Evolutionary conservation across 176 grass and related monocot species (phyloP), one percentile per base, ranked within the genome.

Genomic region (Oryza glumipatula): DNA sequence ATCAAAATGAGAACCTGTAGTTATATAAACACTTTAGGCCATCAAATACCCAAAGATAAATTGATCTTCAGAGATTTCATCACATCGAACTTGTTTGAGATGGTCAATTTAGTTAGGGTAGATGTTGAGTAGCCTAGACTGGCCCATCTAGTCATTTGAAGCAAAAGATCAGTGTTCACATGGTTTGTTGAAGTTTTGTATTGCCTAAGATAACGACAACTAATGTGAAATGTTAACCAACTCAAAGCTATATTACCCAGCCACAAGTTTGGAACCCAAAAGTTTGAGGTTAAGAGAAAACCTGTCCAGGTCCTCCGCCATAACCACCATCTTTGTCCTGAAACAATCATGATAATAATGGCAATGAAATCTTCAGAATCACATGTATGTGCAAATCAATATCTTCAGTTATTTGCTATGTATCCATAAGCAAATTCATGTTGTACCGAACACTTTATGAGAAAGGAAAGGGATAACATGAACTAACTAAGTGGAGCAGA

Each of bases 321-420:
- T 98, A 95, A 83, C 96, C 93, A 87, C 96, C 93, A 79, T 98
- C 83, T 89, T 90, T 92, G 80, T 98, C 93, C 89, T 97, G 85
- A 65, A 88, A 73, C 45, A 84, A 80, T 65, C 21, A 73, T 70
- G 82, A 83, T 79, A 68, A 85, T 23, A 82, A 69, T 63, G 17
- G 19, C 19, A 63, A 51, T 39, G 52, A 17, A 54, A 67, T 75
- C 39, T 36, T 65, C 71, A 74, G 21, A 84, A 68, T 28, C 43
- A 24, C 10, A 82, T 28, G 4, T 3, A 44, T 32, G 49, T 54
- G 30, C 52, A 80, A 52, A 44, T 67, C 14, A 3, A n/a, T 65
- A 35, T n/a, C 21, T 28, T 35, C 52, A 19, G 22, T 47, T 19
- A 43, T 70, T 85, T 60, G 16, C 21, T 73, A 48, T 35, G 26